Conservation (phyloP, 2,329 filamentous ascomycete genomes). For the Penicillium sp. region DNA sequence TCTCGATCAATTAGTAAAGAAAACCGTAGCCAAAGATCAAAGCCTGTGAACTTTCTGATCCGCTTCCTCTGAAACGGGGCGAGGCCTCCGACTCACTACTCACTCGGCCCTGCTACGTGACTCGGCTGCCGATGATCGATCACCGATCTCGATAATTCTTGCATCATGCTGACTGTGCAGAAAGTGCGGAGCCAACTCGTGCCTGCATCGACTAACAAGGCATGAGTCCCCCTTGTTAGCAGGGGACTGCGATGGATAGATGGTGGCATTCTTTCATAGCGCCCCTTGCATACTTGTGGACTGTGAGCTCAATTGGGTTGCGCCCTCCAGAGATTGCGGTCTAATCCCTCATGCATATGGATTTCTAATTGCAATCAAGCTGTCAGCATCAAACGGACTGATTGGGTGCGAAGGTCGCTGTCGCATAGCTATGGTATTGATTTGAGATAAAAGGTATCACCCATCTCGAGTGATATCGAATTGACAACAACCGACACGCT, state of each 20-base stretch:
- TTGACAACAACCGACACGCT: neutral
- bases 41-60: too few species aligned
- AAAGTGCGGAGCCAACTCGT: neutral
- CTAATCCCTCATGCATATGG: neutral
- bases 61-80: too few species aligned
- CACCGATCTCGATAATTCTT: neutral
- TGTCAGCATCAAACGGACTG: neutral
- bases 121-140: neutral
- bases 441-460: neutral
- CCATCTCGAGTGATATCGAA: neutral
- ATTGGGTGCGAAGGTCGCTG: neutral
- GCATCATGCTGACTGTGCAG: neutral
- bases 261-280: constrained; percentile 4
- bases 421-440: neutral
- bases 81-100: neutral
- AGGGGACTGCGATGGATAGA: neutral
- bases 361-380: neutral
- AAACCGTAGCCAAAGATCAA: neutral
- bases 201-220: neutral
- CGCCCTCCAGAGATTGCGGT: neutral
- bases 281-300: constrained; percentile 10
- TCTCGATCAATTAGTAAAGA: neutral
- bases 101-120: neutral
- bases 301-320: neutral
- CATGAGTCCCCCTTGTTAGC: constrained; percentile 2